These are phyloP conservation scores for Paecilomyces sp. DNA, from an alignment of 2,329 filamentous ascomycete genomes.

Conservation along the genomic window DNA sequence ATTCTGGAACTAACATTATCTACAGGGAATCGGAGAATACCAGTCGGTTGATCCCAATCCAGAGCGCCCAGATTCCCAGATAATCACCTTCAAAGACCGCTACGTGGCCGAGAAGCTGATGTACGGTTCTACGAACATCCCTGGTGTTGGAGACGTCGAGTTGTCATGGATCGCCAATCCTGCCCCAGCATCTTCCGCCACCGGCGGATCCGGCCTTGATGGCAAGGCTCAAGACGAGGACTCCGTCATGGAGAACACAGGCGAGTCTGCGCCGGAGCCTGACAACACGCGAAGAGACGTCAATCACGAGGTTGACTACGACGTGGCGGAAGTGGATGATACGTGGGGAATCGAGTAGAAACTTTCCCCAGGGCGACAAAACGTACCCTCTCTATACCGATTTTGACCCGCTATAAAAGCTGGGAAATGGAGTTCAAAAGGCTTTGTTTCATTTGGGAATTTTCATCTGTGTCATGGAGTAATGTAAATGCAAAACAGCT, in stretches of 20 bases:
- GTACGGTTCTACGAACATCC: constrained; percentile 40
- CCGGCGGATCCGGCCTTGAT: constrained; percentile 10
- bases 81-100: constrained; percentile 42
- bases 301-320: constrained; percentile 41
- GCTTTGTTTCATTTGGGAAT: background rate
- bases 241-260: constrained; percentile 22
- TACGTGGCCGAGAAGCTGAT: constrained; percentile 51
- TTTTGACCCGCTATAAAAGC: background rate
- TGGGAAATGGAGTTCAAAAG: background rate
- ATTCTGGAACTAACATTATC: constrained; percentile 7
- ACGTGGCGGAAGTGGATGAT: constrained; percentile 45
- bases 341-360: constrained; percentile 27
- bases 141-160: constrained; percentile 47
- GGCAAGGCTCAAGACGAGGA: constrained; percentile 21
- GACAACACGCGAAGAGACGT: constrained; percentile 12
- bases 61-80: constrained; percentile 30
- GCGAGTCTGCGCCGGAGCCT: constrained; percentile 9
- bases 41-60: constrained; percentile 37
- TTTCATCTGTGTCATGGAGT: background rate
- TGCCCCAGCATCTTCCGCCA: constrained; percentile 17
- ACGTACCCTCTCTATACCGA: background rate
- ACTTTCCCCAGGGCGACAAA: background rate
- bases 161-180: constrained; percentile 46
- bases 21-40: constrained; percentile 40
- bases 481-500: background rate